Evolutionary conservation across 768 basidiomycete genomes (phyloP), one percentile per base, ranked within the genome.

Genomic region (Trametes cubensis): DNA sequence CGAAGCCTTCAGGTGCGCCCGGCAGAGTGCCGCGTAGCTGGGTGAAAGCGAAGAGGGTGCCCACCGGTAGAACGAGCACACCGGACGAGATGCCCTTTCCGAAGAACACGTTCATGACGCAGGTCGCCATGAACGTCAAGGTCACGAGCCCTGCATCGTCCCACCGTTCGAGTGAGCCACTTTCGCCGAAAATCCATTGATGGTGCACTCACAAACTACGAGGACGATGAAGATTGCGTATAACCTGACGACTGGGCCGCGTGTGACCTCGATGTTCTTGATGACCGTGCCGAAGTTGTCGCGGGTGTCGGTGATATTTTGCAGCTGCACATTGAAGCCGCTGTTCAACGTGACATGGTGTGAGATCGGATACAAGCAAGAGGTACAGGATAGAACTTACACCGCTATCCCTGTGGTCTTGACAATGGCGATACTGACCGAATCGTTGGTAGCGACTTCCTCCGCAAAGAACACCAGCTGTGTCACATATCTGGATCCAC

Each of bases 11-110:
- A 7, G 70, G 70, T 6, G 70, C 71, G 15, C 70, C 62, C 2
- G 71, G 71, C 28, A 72, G 61, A 8, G 70, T 70, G 2, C 47
- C 48, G 6, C 71, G 70, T 25, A 72, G 57, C 38, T 67, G 64
- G 6, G 70, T 67, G 60, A 71, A 72, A 20, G 71, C 71, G 26
- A 72, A 71, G 46, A 72, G 63, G 3, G 71, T 71, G 1, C 66
- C 66, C 13, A 71, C 60, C 1, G 71, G 70, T 8, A 71, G 44
- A 3, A 69, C 66, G 2, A 72, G 53, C 10, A 71, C 63, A 6
- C 66, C 61, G 6, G 66, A 60, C 11, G 65, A 62, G 25, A 70
- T 61, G 17, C 56, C 63, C 45, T 65, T 62, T 4, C 67, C 58
- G 34, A 71, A 69, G 48, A 68, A 42, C 3, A 68, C 61, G 30